Conservation (phyloP, 2,329 filamentous ascomycete species). For the Neobulgaria alba region DNA sequence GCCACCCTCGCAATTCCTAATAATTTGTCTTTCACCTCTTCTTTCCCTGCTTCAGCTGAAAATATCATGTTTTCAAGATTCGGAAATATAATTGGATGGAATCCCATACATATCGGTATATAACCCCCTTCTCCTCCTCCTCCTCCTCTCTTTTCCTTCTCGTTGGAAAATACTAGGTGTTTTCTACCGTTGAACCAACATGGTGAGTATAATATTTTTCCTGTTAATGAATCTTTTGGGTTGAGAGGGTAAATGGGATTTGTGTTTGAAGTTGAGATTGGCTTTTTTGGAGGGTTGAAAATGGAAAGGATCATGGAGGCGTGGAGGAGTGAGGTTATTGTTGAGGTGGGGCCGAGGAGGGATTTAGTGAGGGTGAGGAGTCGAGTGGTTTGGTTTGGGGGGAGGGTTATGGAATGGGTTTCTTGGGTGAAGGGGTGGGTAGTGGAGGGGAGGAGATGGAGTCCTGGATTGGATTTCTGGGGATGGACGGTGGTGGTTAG, state of each 20-base stretch:
- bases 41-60: not conserved
- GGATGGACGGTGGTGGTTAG: not conserved
- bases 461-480: slow-evolving; percentile 13
- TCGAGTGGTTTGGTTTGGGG: slow-evolving; percentile 1
- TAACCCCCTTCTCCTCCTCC: too few relatives aligned
- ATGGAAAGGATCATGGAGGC: slow-evolving; percentile 13
- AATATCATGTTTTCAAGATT: slow-evolving; percentile 1
- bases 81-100: slow-evolving; percentile 14
- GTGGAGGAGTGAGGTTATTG: slow-evolving; percentile 15
- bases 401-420: slow-evolving; percentile 10
- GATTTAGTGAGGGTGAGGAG: slow-evolving; percentile 9
- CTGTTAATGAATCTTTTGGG: too few relatives aligned
- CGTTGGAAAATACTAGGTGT: slow-evolving; percentile 7
- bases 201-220: slow-evolving; percentile 14
- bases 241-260: not conserved
- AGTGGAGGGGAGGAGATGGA: slow-evolving; percentile 5
- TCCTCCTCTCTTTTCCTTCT: too few relatives aligned
- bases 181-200: slow-evolving; percentile 21
- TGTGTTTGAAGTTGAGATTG: too few relatives aligned
- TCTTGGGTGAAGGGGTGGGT: slow-evolving; percentile 4
- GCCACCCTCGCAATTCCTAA: slow-evolving; percentile 4
- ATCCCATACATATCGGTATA: slow-evolving; percentile 16
- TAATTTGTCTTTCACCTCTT: slow-evolving; percentile 7
- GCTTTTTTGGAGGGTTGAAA: slow-evolving; percentile 3
- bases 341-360: slow-evolving; percentile 5